Evolutionary conservation across 305 asterid genomes (phyloP), one percentile per base, ranked within the genome.

Genomic region (Fraxinus dipetala): DNA sequence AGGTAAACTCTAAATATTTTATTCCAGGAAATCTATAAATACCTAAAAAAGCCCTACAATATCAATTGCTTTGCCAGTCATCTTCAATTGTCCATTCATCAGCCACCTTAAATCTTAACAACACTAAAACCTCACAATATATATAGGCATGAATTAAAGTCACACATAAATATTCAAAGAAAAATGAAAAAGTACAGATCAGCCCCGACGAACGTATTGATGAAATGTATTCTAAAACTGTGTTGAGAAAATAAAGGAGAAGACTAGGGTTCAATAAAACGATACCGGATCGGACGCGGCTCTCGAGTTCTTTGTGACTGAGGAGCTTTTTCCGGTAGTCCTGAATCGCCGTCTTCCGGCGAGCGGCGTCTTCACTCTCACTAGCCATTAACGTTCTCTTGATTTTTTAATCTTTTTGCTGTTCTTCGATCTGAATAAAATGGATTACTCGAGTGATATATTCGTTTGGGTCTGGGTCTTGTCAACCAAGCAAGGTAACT

Each of bases 201-300:
- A 51, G 61, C 61, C 61, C 16, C 61, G 61, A 51, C 61, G 22
- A 51, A 51, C 7, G 61, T 5, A 51, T 16, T 51, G 61, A 51
- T 11, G n/a, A 26, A 35, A 61, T 6, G 67, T 51, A 61, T 34
- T 40, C 30, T 5, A 22, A 48, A 76, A 56, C 79, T 45, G n/a
- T 6, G 22, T 26, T 24, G 7, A 26, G 28, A 48, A 73, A 56
- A 16, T 28, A 0, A 8, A 28, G 10, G 11, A 51, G 45, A 59
- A 78, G 72, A 69, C 51, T 85, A 82, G 89, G 90, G 86, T 83
- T 85, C 79, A 40, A 87, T 85, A 82, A 83, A 81, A 26, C 4
- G 75, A 75, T 75, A 94, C 96, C 96, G 75, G 91, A 89, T 84
- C 97, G 90, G 83, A 93, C 94, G 76, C 98, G 93, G 75, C 93